These are phyloP conservation scores for Vigna unguiculata DNA, from an alignment of 306 rosid genomes.

Conservation along the genomic window DNA sequence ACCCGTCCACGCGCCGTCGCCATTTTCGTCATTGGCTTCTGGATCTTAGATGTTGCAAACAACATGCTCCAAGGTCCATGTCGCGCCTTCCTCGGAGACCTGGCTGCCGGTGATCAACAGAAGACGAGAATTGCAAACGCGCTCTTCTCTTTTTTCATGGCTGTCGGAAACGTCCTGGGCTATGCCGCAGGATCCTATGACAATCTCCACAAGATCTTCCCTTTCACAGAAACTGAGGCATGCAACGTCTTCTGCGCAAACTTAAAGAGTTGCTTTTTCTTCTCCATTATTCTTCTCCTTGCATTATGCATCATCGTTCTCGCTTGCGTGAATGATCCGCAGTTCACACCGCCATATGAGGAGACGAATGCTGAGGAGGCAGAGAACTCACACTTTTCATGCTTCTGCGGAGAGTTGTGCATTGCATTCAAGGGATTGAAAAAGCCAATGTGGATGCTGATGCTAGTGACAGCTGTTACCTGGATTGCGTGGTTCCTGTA, in stretches of 20 bases:
- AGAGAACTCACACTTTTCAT: background rate
- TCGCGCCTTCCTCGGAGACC: conserved; percentile 66
- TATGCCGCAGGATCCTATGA: conserved; percentile 65
- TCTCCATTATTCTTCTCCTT: conserved; percentile 50
- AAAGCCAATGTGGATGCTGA: conserved; percentile 70
- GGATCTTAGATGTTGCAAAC: conserved; percentile 74
- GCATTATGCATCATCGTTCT: conserved; percentile 38
- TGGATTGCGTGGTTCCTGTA: conserved; percentile 88
- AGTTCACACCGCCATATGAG: no score
- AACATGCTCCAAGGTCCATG: conserved; percentile 79
- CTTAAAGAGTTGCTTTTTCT: conserved; percentile 70
- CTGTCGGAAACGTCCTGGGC: conserved; percentile 68
- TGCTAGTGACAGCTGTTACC: conserved; percentile 65
- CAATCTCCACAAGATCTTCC: conserved; percentile 48
- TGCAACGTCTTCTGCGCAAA: conserved; percentile 75
- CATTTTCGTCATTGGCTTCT: conserved; percentile 62
- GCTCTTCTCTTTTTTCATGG: conserved; percentile 77
- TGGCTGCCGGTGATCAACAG: conserved; percentile 49
- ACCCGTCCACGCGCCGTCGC: conserved; percentile 53
- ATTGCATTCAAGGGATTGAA: conserved; percentile 49
- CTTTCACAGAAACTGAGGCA: conserved; percentile 62
- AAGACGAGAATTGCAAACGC: conserved; percentile 50
- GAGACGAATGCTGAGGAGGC: rapidly evolving
- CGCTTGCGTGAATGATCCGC: conserved; percentile 39
- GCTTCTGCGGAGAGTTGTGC: conserved; percentile 38